Evolutionary conservation across 164 flowering plant genomes (phyloP), one percentile per base, ranked within the genome.

Genomic region (Magnolia changhungtana): DNA sequence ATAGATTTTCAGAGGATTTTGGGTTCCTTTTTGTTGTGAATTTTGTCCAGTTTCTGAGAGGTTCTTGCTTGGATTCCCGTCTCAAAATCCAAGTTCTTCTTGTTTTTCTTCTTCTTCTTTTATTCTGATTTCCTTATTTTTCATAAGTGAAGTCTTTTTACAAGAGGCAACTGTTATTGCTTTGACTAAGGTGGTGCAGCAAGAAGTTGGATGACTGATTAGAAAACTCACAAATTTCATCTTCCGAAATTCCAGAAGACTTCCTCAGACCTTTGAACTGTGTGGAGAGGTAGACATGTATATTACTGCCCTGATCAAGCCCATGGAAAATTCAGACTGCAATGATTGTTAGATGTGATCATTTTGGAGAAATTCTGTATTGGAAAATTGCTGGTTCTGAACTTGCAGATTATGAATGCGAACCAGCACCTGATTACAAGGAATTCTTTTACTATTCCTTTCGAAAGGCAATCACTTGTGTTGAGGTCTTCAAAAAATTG

Each of bases 371-470:
- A 29, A 84, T 95, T 50, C 95, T 91, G 81, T 74, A 84, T 1
- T 95, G 98, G 97, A 78, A 84, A 2, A 89, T 95, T 45, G 92
- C 98, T 74, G 98, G 98, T 52, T 92, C 91, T 81, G 92, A 88
- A 27, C 16, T 89, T 50, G 92, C 95, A 45, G 98, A 93, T 75
- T 95, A 93, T 81, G 89, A 88, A 18, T 93, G 98, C 77, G 91
- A 88, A 77, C 95, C 98, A 50, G 86, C 92, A 2, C 72, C 75
- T 19, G 63, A 72, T 65, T 95, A 92, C 83, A 91, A 85, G 78
- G 89, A 86, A 55, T 80, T 78, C 4, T 91, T 87, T 79, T 89
- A 87, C 66, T 86, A 67, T 61, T 95, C 93, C 82, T 86, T 80
- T 81, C 88, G 85, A 29, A 95, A 95, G 80, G 96, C 98, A n/a